These are phyloP conservation scores for Mortierella sp. DNA, from an alignment of 371 early-diverging fungal species.

Conservation along the genomic window DNA sequence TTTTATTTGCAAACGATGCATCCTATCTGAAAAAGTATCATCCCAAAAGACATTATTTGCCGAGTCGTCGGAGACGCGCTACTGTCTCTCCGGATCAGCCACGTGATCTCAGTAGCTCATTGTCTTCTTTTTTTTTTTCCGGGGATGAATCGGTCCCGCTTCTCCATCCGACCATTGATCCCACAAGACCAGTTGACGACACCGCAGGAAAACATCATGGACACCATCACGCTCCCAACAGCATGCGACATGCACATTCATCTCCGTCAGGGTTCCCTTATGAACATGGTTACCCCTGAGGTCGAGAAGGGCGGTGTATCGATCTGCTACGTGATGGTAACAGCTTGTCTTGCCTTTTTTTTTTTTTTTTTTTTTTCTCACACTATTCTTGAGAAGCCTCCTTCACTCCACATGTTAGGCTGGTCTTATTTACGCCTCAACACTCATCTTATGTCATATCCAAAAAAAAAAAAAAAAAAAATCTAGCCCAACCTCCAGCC, in stretches of 20 bases:
- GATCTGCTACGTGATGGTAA: slow-evolving; percentile 94
- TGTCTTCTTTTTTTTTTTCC: too few relatives aligned
- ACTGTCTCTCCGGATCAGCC: too few relatives aligned
- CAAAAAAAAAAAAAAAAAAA: not conserved
- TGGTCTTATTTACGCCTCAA: not conserved
- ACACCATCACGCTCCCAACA: slow-evolving; percentile 64
- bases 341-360: too few relatives aligned
- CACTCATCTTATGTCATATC: not conserved
- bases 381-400: not conserved
- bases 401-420: not conserved
- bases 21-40: too few relatives aligned
- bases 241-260: slow-evolving; percentile 96
- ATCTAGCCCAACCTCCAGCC: slow-evolving; percentile 92
- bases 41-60: too few relatives aligned
- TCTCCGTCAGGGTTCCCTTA: slow-evolving; percentile 92
- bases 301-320: slow-evolving; percentile 86
- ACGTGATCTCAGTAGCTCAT: too few relatives aligned
- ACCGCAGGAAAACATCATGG: slow-evolving; percentile 10
- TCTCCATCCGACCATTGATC: too few relatives aligned
- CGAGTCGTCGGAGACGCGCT: too few relatives aligned
- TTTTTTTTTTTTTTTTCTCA: not conserved
- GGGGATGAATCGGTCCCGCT: too few relatives aligned
- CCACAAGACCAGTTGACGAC: too few relatives aligned
- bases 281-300: slow-evolving; percentile 88
- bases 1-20: too few relatives aligned